A percentile compares a stretch with the other conserved stretches of the same genome.
Conservation (phyloP, 192 early-diverging fungal genomes). For the Coemansia furcata region DNA sequence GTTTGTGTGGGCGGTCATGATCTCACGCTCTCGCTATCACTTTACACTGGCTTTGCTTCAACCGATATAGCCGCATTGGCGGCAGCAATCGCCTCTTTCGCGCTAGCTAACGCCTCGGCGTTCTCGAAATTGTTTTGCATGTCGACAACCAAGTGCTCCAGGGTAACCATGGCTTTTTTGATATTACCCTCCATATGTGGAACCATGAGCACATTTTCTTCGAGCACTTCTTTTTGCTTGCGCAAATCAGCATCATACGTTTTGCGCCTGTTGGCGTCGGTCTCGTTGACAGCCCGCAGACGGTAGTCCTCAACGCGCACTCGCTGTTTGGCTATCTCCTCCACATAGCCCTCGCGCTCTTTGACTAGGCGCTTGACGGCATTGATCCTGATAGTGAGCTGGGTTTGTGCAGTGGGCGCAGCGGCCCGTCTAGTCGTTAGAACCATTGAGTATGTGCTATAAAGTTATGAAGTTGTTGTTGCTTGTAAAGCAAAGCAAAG, state of each 20-base stretch:
- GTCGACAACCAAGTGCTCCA: conserved; percentile 30
- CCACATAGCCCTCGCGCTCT: conserved; percentile 26
- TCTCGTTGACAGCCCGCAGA: neutral
- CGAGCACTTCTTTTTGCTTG: conserved; percentile 53
- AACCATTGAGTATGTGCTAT: neutral
- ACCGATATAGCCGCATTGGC: neutral
- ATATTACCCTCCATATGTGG: conserved; percentile 46
- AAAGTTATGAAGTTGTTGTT: neutral
- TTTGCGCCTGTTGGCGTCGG: conserved; percentile 8
- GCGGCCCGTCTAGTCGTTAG: neutral
- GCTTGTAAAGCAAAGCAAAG: neutral
- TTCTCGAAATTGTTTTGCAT: neutral
- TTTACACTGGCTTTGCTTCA: neutral
- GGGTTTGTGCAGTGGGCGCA: neutral
- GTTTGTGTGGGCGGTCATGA: neutral
- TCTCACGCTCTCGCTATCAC: neutral
- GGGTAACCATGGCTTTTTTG: conserved; percentile 32
- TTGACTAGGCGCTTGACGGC: conserved; percentile 46
- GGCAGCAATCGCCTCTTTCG: conserved; percentile 5
- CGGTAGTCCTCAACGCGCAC: conserved; percentile 24
- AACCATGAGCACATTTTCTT: conserved; percentile 48
- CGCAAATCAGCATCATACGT: conserved; percentile 37
- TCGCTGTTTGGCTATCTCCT: conserved; percentile 23
- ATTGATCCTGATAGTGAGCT: conserved; percentile 44
- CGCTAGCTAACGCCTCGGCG: neutral